Evolutionary conservation across 2,329 filamentous ascomycete species (phyloP).

Genomic region (Colletotrichum incanum): DNA sequence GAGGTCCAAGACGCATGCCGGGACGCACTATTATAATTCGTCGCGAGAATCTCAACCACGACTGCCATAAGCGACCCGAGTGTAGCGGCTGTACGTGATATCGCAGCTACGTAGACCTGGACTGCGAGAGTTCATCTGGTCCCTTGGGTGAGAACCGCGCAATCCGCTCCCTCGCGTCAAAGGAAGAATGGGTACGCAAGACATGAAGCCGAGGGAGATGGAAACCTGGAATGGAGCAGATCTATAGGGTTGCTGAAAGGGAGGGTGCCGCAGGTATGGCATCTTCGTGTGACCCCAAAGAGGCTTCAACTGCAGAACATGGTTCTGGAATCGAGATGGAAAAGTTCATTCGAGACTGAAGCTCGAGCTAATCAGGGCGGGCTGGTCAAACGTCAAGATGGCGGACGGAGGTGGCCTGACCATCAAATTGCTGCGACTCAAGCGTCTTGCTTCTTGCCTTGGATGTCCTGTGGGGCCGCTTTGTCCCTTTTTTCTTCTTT

Average conservation of each 20-base stretch:
- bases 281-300: neutral
- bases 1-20: neutral
- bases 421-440: slow-evolving; percentile 7
- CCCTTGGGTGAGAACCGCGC: neutral
- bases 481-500: neutral
- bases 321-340: neutral
- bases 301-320: neutral
- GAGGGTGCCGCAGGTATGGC: neutral
- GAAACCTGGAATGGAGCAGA: neutral
- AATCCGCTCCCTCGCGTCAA: neutral
- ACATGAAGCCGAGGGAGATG: neutral
- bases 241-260: neutral
- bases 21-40: neutral
- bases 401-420: neutral
- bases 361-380: neutral
- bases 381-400: neutral
- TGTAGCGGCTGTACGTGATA: neutral
- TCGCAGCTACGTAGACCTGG: neutral
- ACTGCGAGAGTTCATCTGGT: neutral
- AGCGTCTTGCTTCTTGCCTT: slow-evolving; percentile 5
- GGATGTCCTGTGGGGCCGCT: neutral
- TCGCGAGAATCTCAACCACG: neutral
- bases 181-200: neutral
- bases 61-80: neutral
- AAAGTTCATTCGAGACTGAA: slow-evolving; percentile 6